A percentile compares a stretch with the other conserved stretches of the same genome.
phyloP scores from a whole-genome alignment of 371 early-diverging fungal species.

The Encephalitozoon romaleae region DNA sequence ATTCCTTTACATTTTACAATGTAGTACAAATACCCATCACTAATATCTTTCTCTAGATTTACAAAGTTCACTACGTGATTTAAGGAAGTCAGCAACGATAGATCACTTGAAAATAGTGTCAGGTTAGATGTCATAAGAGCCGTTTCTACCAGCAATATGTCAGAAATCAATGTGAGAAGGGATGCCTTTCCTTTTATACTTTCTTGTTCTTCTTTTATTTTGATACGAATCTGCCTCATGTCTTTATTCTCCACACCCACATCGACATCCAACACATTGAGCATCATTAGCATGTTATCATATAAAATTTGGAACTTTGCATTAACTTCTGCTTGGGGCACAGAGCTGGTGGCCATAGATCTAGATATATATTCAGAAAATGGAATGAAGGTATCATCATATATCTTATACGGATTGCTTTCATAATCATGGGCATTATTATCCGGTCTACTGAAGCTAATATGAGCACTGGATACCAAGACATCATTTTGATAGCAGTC shows the following conservation, averaged over 20 bases:
- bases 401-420: neutral
- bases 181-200: neutral
- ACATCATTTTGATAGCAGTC: constrained; percentile 16
- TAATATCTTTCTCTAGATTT: neutral
- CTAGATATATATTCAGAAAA: constrained; percentile 11
- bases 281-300: constrained; percentile 8
- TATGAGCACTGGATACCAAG: neutral
- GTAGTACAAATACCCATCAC: constrained; percentile 1
- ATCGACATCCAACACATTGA: constrained; percentile 11
- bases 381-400: constrained; percentile 6
- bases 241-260: constrained; percentile 16
- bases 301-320: neutral
- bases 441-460: constrained; percentile 1
- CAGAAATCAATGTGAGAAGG: constrained; percentile 20
- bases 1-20: constrained; percentile 21
- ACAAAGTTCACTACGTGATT: constrained; percentile 34
- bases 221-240: constrained; percentile 33
- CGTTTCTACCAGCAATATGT: constrained; percentile 28
- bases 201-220: neutral
- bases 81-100: constrained; percentile 18
- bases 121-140: constrained; percentile 29
- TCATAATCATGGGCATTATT: neutral
- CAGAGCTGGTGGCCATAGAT: neutral
- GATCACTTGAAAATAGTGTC: constrained; percentile 19
- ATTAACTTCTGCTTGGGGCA: neutral